A percentile compares a stretch with the other conserved stretches of the same genome.
Evolutionary conservation across 805 yeast species (phyloP).

Genomic region (Torulaspora microellipsoides): DNA sequence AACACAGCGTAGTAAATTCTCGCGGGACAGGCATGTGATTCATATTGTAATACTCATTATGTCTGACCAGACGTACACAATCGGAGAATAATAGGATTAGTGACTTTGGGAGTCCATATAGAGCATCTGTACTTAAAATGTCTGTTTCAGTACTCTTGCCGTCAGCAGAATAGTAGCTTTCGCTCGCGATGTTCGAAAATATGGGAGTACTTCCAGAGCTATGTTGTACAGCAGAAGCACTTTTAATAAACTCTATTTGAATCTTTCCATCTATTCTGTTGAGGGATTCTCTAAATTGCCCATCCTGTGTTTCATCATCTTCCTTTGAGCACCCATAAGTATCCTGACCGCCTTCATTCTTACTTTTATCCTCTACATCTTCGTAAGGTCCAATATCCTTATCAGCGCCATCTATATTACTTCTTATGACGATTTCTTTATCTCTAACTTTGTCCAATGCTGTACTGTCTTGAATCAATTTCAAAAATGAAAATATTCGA

Average conservation of each 20-base stretch:
- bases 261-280: conserved; percentile 45
- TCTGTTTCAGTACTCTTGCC: conserved; percentile 47
- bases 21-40: conserved; percentile 23
- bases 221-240: not conserved
- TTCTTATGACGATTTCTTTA: conserved; percentile 25
- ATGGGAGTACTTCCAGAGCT: conserved; percentile 26
- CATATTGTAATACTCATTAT: conserved; percentile 46
- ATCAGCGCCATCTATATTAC: conserved; percentile 9
- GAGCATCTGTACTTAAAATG: conserved; percentile 67
- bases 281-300: conserved; percentile 32
- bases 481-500: conserved; percentile 69
- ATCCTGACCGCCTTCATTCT: not conserved
- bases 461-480: conserved; percentile 74
- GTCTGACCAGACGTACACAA: conserved; percentile 61
- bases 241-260: conserved; percentile 38
- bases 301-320: conserved; percentile 4
- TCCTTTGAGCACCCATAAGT: not conserved
- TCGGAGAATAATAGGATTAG: conserved; percentile 67
- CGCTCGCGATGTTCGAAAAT: conserved; percentile 42
- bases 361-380: not conserved
- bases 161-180: conserved; percentile 33
- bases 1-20: conserved; percentile 21
- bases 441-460: conserved; percentile 29
- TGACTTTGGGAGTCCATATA: conserved; percentile 83
- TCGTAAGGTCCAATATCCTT: conserved; percentile 9